phyloP scores from a whole-genome alignment of 2,329 filamentous ascomycete genomes.

The Colletotrichum spaethianum region DNA sequence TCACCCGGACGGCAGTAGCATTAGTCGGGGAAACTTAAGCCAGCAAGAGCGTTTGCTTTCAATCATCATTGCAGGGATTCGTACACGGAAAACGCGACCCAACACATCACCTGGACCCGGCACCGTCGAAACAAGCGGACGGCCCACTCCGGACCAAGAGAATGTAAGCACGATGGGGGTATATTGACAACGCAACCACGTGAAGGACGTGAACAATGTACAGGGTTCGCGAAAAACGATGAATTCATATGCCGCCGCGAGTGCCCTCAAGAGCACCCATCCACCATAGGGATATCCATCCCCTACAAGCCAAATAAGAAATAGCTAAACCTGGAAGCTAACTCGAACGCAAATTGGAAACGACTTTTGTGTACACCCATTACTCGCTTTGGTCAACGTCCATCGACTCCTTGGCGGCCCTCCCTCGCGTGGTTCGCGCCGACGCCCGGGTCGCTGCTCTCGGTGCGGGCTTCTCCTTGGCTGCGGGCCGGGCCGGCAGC shows the following conservation, averaged over 20 bases:
- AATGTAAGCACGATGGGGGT: neutral
- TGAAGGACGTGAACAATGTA: neutral
- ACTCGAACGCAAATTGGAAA: neutral
- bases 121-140: neutral
- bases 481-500: slow-evolving; percentile 40
- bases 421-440: slow-evolving; percentile 43
- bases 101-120: neutral
- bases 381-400: slow-evolving; percentile 51
- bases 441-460: slow-evolving; percentile 30
- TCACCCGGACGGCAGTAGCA: no score
- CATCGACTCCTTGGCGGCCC: slow-evolving; percentile 50
- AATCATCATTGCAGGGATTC: no score
- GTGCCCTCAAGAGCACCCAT: slow-evolving; percentile 16
- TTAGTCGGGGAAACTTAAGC: no score
- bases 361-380: neutral
- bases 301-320: slow-evolving; percentile 23
- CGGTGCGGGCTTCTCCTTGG: slow-evolving; percentile 39
- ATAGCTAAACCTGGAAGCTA: slow-evolving; percentile 22
- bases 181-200: neutral
- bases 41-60: no score
- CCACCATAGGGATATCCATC: slow-evolving; percentile 14
- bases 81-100: no score
- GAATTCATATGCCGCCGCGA: slow-evolving; percentile 2
- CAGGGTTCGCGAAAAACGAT: neutral
- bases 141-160: neutral